phyloP scores from a whole-genome alignment of 192 early-diverging fungal species.

The Glomus cerebriforme region DNA sequence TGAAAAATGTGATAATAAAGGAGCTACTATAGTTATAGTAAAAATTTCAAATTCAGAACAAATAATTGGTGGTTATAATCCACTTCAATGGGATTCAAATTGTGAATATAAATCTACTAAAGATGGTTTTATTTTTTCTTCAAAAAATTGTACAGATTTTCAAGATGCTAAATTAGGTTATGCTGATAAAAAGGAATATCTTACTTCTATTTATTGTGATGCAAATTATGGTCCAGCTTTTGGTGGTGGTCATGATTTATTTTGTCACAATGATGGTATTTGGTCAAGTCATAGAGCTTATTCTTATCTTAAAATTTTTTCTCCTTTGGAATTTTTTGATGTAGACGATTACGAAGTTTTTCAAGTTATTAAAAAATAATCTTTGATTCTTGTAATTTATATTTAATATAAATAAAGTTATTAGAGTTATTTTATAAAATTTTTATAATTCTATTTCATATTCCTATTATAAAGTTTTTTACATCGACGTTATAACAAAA shows the following conservation, averaged over 20 bases:
- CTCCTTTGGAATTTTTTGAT: background rate
- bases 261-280: background rate
- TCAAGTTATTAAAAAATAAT: background rate
- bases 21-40: background rate
- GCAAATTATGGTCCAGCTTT: background rate
- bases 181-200: background rate
- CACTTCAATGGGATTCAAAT: background rate
- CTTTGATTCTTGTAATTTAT: background rate
- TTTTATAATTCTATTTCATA: too few relatives aligned
- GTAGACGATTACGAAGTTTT: background rate
- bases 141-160: background rate
- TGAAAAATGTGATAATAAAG: background rate
- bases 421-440: too few relatives aligned
- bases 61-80: conserved; percentile 20
- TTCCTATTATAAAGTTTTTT: too few relatives aligned
- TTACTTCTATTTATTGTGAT: background rate
- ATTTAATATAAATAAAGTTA: too few relatives aligned
- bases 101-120: background rate
- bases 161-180: background rate
- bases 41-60: background rate
- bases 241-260: background rate
- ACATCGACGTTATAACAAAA: too few relatives aligned
- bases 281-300: background rate
- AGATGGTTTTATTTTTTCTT: background rate
- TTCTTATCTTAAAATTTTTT: background rate